Evolutionary conservation across 257 asterid species (phyloP).

Genomic region (Solanum clarkiae): DNA sequence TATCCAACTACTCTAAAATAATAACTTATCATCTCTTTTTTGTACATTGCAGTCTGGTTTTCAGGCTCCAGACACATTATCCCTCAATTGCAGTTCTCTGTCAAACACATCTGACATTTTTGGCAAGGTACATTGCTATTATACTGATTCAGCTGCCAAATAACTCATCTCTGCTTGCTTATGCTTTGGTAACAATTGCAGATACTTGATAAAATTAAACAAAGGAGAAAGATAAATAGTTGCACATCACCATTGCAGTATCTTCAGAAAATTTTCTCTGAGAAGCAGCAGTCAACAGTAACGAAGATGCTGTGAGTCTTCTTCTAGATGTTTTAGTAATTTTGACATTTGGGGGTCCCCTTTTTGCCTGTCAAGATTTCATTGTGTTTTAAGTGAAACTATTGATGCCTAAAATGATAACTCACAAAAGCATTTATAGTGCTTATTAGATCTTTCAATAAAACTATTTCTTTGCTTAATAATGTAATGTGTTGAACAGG

Average conservation of each 20-base stretch:
- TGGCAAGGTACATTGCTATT: slow-evolving; percentile 51
- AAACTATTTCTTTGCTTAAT: not conserved
- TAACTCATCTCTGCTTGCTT: not conserved
- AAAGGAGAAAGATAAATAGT: slow-evolving; percentile 21
- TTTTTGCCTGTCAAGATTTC: not conserved
- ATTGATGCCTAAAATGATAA: not conserved
- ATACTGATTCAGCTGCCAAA: not conserved
- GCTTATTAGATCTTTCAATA: not conserved
- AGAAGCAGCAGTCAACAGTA: slow-evolving; percentile 35
- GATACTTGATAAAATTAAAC: slow-evolving; percentile 45
- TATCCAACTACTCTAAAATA: not conserved
- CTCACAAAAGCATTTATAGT: not conserved
- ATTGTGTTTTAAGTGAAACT: not conserved
- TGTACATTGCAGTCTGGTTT: slow-evolving; percentile 36
- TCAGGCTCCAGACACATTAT: slow-evolving; percentile 50
- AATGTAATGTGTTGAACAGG: slow-evolving; percentile 20
- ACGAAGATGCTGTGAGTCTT: slow-evolving; percentile 58
- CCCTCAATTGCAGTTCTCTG: slow-evolving; percentile 80
- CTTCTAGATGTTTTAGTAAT: not conserved
- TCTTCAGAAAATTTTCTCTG: slow-evolving; percentile 56
- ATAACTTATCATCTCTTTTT: not conserved
- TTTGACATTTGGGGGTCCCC: not conserved
- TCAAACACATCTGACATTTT: slow-evolving; percentile 64
- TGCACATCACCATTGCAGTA: slow-evolving; percentile 38
- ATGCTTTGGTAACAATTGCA: slow-evolving; percentile 6